Base-by-base conservation (phyloP, 148 eudicot genomes). In the Bassia scoparia region DNA sequence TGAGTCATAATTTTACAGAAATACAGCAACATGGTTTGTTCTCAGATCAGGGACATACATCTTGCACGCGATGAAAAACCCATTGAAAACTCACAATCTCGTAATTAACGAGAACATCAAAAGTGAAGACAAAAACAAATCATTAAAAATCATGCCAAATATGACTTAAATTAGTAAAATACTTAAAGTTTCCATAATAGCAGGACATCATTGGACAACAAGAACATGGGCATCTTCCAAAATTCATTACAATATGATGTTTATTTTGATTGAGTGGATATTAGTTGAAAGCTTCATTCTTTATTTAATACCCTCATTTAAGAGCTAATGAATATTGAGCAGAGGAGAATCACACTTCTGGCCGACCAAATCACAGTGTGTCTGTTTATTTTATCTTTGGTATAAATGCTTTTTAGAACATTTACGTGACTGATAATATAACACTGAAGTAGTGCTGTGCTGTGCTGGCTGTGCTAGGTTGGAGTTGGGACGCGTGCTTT, bases 361-460 rank as follows among this genome's bases (percentile, higher is more conserved):
- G 69, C 77, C 62, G 77, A 74, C 72, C 65, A 30, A 60, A 72
- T 20, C 29, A 72, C 27, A 61, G 30, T 46, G 58, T n/a, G 18
- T 61, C 33, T 67, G 72, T 72, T n/a, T n/a, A n/a, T n/a, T n/a
- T n/a, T 18, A 43, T 27, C 9, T 61, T 49, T n/a, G 70, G 70
- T 74, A 38, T 74, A 74, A 74, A 74, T 74, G 34, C 61, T 7
- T 29, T 9, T 31, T 12, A 20, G 18, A 37, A 52, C 21, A 50
- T 64, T 17, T 74, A 74, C 70, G 62, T 73, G 76, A 73, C 49
- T 50, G 62, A 21, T 17, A 35, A 53, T 70, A 52, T 9, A 55
- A 54, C 46, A 70, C 62, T 21, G n/a, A n/a, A n/a, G n/a, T n/a
- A n/a, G n/a, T n/a, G n/a, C n/a, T n/a, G n/a, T n/a, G n/a, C n/a